Evolutionary conservation across 306 rosid species (phyloP), one percentile per base, ranked within the genome.

Genomic region (Begonia fuchsioides): DNA sequence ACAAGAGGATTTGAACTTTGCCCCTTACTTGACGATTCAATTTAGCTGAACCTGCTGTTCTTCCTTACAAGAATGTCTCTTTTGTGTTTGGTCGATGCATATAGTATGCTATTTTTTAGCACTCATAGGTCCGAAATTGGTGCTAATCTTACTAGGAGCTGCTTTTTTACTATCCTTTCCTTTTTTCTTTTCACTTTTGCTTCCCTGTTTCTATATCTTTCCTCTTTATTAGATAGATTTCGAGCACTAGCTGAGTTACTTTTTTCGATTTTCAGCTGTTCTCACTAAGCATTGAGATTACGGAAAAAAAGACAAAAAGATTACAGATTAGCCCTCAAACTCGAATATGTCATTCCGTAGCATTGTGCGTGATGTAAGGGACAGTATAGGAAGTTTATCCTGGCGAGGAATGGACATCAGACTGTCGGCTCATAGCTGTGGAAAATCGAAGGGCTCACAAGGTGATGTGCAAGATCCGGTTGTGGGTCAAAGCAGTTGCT

Each of bases 331-430:
- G n/a, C 50, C 32, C 41, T 13, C 41, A 12, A 49, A 1, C 16
- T 38, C 53, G 35, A 50, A 69, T 46, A 92, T 92, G 98, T 92
- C 96, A 19, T 92, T 92, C 66, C 94, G 98, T 17, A 77, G 96
- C 55, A 77, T 92, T 43, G 85, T 87, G 47, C 96, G 96, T 5
- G 96, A 87, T 50, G 85, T 87, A 26, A 77, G 93, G 65, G 93
- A 80, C 32, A 83, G 96, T 9, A 67, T 87, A 64, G 96, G 96
- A 64, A 87, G 96, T 64, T 70, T 87, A 52, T 87, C 96, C 0
- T 75, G 85, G 60, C 65, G 96, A 44, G 65, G 96, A 47, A 82
- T 83, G 48, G 94, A 87, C 46, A 78, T 71, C 58, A 72, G 82
- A 66, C 74, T 87, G 59, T 62, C 78, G 6, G 77, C 93, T 11